Evolutionary conservation across 306 rosid genomes (phyloP).

Genomic region (Quillaja saponaria): DNA sequence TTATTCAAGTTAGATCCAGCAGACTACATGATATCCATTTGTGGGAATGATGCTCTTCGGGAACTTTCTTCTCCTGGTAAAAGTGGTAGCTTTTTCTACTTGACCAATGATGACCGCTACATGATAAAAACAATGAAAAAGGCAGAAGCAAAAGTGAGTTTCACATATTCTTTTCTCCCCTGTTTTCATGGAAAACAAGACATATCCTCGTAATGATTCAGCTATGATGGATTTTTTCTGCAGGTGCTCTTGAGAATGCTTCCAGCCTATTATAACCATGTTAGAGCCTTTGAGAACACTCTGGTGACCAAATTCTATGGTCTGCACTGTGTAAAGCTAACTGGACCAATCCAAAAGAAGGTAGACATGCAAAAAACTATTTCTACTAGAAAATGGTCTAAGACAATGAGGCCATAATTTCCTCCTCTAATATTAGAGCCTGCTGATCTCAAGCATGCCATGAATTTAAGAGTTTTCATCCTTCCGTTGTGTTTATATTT

Average conservation of each 20-base stretch:
- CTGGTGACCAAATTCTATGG: conserved; percentile 84
- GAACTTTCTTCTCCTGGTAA: conserved; percentile 95
- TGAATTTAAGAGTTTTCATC: not conserved
- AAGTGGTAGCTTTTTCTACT: conserved; percentile 95
- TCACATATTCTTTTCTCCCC: not conserved
- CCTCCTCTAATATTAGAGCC: not conserved
- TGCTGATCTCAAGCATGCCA: too few species aligned
- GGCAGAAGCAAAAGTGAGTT: conserved; percentile 88
- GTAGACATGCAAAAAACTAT: conserved; percentile 29
- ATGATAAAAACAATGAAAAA: conserved; percentile 94
- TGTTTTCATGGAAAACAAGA: conserved; percentile 10
- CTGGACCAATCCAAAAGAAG: conserved; percentile 79
- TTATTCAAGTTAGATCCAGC: conserved; percentile 93
- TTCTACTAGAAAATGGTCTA: conserved; percentile 5
- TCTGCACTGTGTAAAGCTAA: conserved; percentile 83
- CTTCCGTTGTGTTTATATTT: conserved; percentile 9
- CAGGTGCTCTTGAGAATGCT: conserved; percentile 86
- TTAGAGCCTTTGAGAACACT: conserved; percentile 68
- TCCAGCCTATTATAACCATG: conserved; percentile 78
- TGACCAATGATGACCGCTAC: conserved; percentile 91
- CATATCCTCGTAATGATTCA: not conserved
- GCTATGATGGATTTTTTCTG: conserved; percentile 8
- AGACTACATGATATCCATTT: conserved; percentile 91
- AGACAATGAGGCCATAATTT: not conserved
- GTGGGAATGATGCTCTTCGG: conserved; percentile 89